Conservation (phyloP, 2,329 filamentous ascomycete species). For the Pestalotiopsis fici region DNA sequence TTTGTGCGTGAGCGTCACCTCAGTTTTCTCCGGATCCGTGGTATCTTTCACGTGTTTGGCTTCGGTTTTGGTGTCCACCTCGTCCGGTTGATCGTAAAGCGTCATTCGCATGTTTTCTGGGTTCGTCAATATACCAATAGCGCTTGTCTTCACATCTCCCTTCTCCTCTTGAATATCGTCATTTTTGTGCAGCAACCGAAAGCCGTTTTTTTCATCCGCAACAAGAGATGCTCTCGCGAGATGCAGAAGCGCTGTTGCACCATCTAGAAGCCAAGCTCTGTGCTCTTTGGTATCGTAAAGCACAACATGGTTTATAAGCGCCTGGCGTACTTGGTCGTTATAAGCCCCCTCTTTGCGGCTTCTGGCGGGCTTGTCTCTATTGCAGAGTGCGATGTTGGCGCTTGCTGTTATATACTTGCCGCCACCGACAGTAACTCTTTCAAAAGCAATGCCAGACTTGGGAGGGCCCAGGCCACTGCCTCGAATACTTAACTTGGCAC, state of each 20-base stretch:
- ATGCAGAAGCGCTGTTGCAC: neutral
- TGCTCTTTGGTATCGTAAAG: neutral
- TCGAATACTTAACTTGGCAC: neutral
- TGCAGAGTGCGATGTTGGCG: neutral
- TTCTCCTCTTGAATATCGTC: neutral
- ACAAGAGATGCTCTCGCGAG: neutral
- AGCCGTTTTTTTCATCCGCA: neutral
- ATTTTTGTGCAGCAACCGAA: neutral
- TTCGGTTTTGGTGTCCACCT: neutral
- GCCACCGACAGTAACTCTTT: neutral
- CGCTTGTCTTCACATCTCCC: neutral
- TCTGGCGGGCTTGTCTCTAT: neutral
- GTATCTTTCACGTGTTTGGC: neutral
- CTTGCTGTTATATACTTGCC: neutral
- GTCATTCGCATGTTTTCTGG: neutral
- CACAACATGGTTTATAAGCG: neutral
- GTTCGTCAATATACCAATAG: neutral
- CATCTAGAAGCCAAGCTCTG: neutral
- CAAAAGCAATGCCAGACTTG: neutral
- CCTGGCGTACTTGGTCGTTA: neutral
- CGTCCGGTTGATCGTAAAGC: neutral
- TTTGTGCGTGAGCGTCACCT: neutral
- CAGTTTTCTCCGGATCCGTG: too few species aligned
- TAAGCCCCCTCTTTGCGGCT: neutral
- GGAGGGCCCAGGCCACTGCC: neutral